Conservation (phyloP, 176 grass and related monocot genomes). For the Lolium multiflorum region DNA sequence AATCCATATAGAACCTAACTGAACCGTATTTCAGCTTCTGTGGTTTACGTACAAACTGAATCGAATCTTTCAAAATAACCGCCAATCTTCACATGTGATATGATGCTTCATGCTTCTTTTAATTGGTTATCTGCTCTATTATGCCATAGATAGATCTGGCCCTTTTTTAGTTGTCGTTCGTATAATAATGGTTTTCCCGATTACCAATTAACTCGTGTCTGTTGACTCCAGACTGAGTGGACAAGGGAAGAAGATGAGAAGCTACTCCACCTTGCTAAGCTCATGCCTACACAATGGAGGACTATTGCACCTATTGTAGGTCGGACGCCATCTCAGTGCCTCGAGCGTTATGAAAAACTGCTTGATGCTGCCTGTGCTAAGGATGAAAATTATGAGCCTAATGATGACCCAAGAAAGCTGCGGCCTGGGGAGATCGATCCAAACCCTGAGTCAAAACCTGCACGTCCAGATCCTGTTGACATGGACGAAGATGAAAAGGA, state of each 20-base stretch:
- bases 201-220: constrained; percentile 34
- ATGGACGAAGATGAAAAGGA: constrained; percentile 99
- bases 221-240: constrained; percentile 88
- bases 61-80: not conserved
- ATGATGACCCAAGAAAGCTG: constrained; percentile 87
- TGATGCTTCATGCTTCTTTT: constrained; percentile 9
- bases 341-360: constrained; percentile 91
- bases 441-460: constrained; percentile 94
- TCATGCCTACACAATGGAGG: constrained; percentile 97
- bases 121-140: constrained; percentile 15
- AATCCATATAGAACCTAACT: not conserved
- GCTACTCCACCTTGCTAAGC: constrained; percentile 94
- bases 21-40: not conserved
- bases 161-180: not conserved
- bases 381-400: constrained; percentile 86
- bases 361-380: constrained; percentile 94
- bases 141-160: constrained; percentile 18
- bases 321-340: constrained; percentile 92
- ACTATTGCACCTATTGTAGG: constrained; percentile 98
- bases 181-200: constrained; percentile 2
- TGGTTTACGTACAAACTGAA: not conserved
- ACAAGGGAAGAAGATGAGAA: constrained; percentile 99
- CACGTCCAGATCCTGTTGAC: constrained; percentile 92
- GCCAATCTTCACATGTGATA: constrained; percentile 2
- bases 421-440: constrained; percentile 94